Evolutionary conservation across 2,329 filamentous ascomycete genomes (phyloP), one percentile per base, ranked within the genome.

Genomic region (Grosmannia penicillata): DNA sequence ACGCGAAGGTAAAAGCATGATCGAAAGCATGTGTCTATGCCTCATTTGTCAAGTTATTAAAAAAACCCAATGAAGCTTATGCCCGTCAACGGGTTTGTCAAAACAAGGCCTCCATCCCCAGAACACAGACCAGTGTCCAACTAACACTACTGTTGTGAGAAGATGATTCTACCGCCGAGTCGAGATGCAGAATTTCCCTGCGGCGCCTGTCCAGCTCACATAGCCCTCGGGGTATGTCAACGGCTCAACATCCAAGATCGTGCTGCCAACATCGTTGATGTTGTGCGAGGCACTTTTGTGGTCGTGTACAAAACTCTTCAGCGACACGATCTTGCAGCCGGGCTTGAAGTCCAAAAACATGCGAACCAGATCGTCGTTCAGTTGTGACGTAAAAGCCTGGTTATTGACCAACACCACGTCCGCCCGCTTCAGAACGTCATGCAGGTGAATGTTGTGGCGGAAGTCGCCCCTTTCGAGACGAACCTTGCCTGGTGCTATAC

Each of bases 321-420:
- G 69, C 37, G 85, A 94, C 30, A 96, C 80, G 40, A 98, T 82
- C 56, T 82, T 81, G 58, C 82, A 87, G 3, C 89, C 89, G 39
- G 82, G 71, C 59, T 95, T 96, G 45, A 96, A 65, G 52, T 98
- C 91, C 43, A 98, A 64, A 52, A 98, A 96, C 63, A 93, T 84
- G 49, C 84, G 76, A 47, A 89, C 75, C 33, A 98, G 66, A 44
- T 76, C 74, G 52, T 84, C 80, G 59, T 96, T 98, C 39, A 95
- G 72, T 49, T 79, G 70, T 13, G 87, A 79, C 6, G 80, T 87
- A 59, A 98, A 98, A 3, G 86, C 91, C 59, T 96, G 87, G 60
- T 98, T 98, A 65, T 98, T 98, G 50, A 96, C 89, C 21, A 98
- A 71, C 15, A 98, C 75, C n/a, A 96, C 87, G 54, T 98, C 91